Conservation (phyloP, 1,284 basidiomycete species). For the Leucoagaricus sp. region DNA sequence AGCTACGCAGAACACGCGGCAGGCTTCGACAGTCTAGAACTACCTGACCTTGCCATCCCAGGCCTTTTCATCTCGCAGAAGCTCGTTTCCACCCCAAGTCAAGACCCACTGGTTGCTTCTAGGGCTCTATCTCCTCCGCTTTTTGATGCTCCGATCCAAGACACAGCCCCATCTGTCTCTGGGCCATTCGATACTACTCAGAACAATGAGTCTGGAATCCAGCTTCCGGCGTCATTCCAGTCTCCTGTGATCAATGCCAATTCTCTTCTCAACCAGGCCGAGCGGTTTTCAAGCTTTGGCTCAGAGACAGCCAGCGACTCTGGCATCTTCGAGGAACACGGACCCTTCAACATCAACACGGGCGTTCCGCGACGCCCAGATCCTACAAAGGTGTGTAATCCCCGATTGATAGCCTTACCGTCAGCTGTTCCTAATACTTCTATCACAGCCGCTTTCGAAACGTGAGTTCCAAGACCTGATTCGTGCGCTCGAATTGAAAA, state of each 20-base stretch:
- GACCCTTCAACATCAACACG: not conserved
- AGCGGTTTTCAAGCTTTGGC: not conserved
- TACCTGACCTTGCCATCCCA: conserved; percentile 56
- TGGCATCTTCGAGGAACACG: not conserved
- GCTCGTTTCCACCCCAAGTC: conserved; percentile 23
- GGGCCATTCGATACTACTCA: not conserved
- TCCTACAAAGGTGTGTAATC: conserved; percentile 51
- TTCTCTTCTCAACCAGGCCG: not conserved
- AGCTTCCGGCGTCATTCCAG: not conserved
- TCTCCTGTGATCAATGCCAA: conserved; percentile 3
- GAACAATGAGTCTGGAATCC: not conserved
- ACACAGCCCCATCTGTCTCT: conserved; percentile 6
- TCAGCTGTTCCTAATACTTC: conserved; percentile 6
- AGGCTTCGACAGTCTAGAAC: conserved; percentile 55
- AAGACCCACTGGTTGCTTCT: conserved; percentile 13
- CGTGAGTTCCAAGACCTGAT: conserved; percentile 39
- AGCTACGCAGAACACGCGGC: conserved; percentile 62
- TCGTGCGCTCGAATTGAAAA: conserved; percentile 16
- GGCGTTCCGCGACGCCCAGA: conserved; percentile 18
- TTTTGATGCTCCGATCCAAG: conserved; percentile 9
- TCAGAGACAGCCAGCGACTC: conserved; percentile 7
- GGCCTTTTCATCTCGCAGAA: conserved; percentile 66
- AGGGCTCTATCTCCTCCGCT: conserved; percentile 13
- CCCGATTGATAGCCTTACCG: not conserved
- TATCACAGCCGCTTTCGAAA: conserved; percentile 52